A percentile compares a stretch with the other conserved stretches of the same genome.
phyloP scores from a whole-genome alignment of 345 rosid species.

The Euclidium syriacum region DNA sequence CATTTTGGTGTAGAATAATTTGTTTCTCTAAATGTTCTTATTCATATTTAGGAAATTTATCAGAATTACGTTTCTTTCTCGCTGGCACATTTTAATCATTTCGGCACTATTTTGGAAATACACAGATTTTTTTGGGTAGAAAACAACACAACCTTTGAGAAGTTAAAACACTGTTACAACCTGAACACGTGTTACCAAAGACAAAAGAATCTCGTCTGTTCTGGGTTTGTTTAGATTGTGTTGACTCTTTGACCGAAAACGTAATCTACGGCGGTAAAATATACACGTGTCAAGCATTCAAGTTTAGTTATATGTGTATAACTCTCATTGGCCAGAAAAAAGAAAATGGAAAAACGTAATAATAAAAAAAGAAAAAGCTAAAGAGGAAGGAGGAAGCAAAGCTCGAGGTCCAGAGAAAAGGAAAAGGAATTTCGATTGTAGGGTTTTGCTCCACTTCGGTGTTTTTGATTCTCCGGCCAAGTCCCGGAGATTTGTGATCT shows the following conservation, averaged over 20 bases:
- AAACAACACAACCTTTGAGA: neutral
- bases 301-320: neutral
- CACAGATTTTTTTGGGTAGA: neutral
- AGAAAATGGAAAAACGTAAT: neutral
- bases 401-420: conserved; percentile 2
- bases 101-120: neutral
- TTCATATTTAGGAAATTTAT: neutral
- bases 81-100: neutral
- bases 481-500: conserved; percentile 27
- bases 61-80: neutral
- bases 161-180: conserved; percentile 1
- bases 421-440: conserved; percentile 11
- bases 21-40: neutral
- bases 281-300: conserved; percentile 19
- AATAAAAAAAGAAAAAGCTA: conserved; percentile 13
- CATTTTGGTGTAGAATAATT: neutral
- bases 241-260: conserved; percentile 27
- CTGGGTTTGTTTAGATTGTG: conserved; percentile 15
- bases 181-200: conserved; percentile 25
- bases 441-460: conserved; percentile 20
- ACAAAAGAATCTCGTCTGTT: conserved; percentile 18
- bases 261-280: conserved; percentile 1
- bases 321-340: conserved; percentile 9
- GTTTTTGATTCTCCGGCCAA: conserved; percentile 29
- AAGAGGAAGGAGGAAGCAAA: conserved; percentile 19